Base-by-base conservation (phyloP, 2,329 filamentous ascomycete species). In the Tolypocladium cylindrosporum region DNA sequence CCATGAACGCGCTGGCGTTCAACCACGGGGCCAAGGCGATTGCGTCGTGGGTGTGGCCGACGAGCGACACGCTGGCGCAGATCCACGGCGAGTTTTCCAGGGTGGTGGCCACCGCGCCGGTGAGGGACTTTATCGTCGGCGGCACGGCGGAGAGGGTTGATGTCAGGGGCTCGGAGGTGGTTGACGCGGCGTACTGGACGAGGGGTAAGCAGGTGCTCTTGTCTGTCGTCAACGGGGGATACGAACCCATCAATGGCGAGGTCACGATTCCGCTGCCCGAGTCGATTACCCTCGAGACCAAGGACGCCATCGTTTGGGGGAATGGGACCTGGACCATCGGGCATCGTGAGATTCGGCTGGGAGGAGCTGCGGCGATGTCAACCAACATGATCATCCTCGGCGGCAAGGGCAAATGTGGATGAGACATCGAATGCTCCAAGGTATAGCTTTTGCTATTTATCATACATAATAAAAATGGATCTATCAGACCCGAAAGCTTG, bases 1-100 rank as follows among this genome's bases (percentile, higher is more conserved):
- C 68, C 24, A 80, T 79, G 77, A 72, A 71, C 56, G 64, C 72
- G 27, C 65, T 79, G 16, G 75, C 73, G 0, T 69, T 80, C 48
- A 76, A 79, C 61, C 74, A 77, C 60, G 76, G 74, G n/a, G 75
- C 70, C 19, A 73, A 73, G 61, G 73, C 69, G 4, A 68, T 77
- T 27, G 71, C 78, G 3, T 71, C 72, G 16, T 80, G 77, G 77
- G 71, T 77, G 1, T 80, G 74, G 65, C 77, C 77, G 0, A 67
- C 71, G 1, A 73, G 69, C 21, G 64, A 67, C 4, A 63, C 63
- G 16, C 62, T 80, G 31, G 74, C 71, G 8, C 63, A 57, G 1
- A 68, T 72, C 2, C 74, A 77, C 52, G 73, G 75, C n/a, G 41
- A 61, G 48, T 70, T 79, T 63, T 69, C 75, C 0, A 61, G 51